Base-by-base conservation (phyloP, 805 yeast genomes). In the Ogataea philodendri region DNA sequence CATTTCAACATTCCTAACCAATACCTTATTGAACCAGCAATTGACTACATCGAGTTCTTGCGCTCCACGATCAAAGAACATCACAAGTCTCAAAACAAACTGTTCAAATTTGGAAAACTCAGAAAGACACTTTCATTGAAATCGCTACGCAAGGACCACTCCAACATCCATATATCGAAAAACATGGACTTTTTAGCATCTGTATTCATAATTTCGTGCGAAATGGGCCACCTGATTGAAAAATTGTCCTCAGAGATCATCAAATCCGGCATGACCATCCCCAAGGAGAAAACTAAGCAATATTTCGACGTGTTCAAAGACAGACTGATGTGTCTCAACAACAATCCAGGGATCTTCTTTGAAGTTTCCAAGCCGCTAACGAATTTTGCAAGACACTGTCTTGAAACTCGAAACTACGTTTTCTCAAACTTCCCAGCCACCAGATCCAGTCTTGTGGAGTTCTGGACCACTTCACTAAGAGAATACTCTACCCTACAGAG, bases 371-470 rank as follows among this genome's bases (percentile, higher is more conserved):
- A 45, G 15, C 58, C 55, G 8, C 26, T 49, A 5, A 52, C 60
- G 9, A 59, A 55, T 21, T 54, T 57, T 39, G 59, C 55, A 7
- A 37, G 52, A 15, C 59, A 52, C 35, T 59, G 60, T 27, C 21
- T 55, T 3, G 27, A 42, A 5, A 30, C 45, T 5, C 42, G 46
- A 23, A 42, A 46, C 9, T 26, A 26, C 14, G 44, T 59, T 3
- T 50, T 49, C 32, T 18, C 35, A 2, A 17, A 37, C 3, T 46
- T 25, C 15, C 55, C 52, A 5, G 41, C 44, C 15, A 50, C 62
- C 4, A 28, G 44, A 7, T 32, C 42, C 7, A 44, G 51, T 11
- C 38, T 59, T 20, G 33, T 36, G 2, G 22, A 48, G 17, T 59
- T 51, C 35, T 57, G 60, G 60, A 41, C 51, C 7, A 39, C 52